A percentile compares a stretch with the other conserved stretches of the same genome.
Evolutionary conservation across 169 alveolate genomes (phyloP).

Genomic region (Eimeria necatrix): DNA sequence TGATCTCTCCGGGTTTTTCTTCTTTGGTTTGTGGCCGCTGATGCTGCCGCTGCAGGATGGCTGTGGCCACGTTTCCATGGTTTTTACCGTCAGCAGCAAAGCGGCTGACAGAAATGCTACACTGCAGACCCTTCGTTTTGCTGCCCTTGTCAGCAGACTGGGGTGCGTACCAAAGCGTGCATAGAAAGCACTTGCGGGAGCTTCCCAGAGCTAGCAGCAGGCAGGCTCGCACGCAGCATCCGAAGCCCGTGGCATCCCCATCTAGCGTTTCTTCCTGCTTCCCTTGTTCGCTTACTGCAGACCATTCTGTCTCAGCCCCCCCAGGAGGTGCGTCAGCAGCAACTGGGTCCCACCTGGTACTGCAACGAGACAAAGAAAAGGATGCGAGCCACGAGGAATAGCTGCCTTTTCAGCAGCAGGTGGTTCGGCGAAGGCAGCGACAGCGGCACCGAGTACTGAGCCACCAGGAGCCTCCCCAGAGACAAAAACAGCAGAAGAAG

Average conservation of each 20-base stretch:
- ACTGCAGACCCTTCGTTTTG: conserved; percentile 56
- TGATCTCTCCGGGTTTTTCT: no score
- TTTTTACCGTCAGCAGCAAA: conserved; percentile 59
- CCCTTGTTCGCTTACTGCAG: background rate
- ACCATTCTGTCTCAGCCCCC: conserved; percentile 10
- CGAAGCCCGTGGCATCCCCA: background rate
- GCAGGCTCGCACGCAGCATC: background rate
- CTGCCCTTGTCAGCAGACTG: conserved; percentile 31
- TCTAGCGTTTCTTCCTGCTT: background rate
- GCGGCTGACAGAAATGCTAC: conserved; percentile 17
- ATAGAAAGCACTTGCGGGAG: background rate
- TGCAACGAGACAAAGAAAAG: no score
- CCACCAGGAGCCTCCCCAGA: background rate
- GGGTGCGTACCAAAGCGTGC: background rate
- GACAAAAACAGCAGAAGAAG: background rate
- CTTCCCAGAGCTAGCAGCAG: background rate
- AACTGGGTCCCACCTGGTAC: background rate
- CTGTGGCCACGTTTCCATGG: conserved; percentile 53
- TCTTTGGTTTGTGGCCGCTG: background rate
- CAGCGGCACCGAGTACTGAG: conserved; percentile 19
- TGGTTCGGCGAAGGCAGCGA: background rate
- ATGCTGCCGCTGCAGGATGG: conserved; percentile 60
- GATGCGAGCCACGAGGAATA: background rate
- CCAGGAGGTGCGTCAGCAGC: conserved; percentile 17
- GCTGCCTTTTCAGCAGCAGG: background rate